Evolutionary conservation across 2,329 filamentous ascomycete species (phyloP), one percentile per base, ranked within the genome.

Genomic region (Zymoseptoria passerinii): DNA sequence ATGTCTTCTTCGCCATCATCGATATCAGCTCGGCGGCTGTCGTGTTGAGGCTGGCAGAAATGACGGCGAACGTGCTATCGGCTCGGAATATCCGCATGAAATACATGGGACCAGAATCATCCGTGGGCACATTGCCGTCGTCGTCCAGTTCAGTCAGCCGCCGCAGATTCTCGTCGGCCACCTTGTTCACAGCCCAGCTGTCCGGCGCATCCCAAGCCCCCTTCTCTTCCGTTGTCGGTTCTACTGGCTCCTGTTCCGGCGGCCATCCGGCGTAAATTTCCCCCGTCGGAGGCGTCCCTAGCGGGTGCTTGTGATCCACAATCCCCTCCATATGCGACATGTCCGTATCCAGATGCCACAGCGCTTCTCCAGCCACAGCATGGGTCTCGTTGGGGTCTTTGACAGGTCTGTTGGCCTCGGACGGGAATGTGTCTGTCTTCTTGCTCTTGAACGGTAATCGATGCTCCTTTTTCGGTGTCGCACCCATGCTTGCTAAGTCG

Each of bases 51-150:
- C 86, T 80, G 73, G 92, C 87, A 28, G 91, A 92, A 53, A 99
- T 81, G 0, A 94, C 96, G 6, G 91, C 90, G 76, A 97, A 99
- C 0, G 94, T 96, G 27, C 88, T 90, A 71, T 99, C 92, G 8
- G 88, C 87, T 60, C 92, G 87, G 77, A 99, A 99, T 44, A 99
- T 90, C 35, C 94, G 90, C 70, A 99, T 94, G 72, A 92, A 97
- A 73, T 92, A 96, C 29, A 87, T 85, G 16, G 82, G 80, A 28
- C 83, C 80, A 69, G 90, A 89, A 71, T 92, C 88, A 57, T 92
- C 88, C 1, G 86, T 82, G 53, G 63, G 60, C 6, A 83, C 80
- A 54, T 83, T 82, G 52, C 83, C 85, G 28, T 81, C 77, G 56
- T 92, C 88, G 62, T 91, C 88, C 13, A 82, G 77, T 58, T 90